These are phyloP conservation scores for Naganishia liquefaciens DNA, from an alignment of 1,284 basidiomycete genomes.

Conservation along the genomic window DNA sequence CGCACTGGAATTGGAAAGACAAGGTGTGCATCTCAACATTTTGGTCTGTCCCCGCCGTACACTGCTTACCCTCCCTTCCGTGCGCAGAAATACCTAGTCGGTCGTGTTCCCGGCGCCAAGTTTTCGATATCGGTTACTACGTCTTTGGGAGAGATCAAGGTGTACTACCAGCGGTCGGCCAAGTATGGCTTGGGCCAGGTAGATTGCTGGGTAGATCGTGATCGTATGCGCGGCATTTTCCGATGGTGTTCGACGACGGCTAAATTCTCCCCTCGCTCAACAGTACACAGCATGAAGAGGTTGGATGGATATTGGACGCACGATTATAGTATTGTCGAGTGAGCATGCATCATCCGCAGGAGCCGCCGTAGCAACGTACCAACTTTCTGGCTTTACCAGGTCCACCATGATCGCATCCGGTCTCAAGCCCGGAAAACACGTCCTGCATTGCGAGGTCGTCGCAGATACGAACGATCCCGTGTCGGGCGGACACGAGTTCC, in stretches of 20 bases:
- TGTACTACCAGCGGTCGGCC: slow-evolving; percentile 45
- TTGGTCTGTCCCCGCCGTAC: background rate
- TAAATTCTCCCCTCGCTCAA: background rate
- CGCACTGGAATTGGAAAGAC: slow-evolving; percentile 47
- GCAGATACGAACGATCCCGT: slow-evolving; percentile 42
- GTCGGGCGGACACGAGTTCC: slow-evolving; percentile 44
- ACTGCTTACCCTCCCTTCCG: background rate
- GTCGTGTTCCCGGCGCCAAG: slow-evolving; percentile 43
- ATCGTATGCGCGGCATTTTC: slow-evolving; percentile 29
- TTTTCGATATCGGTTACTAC: slow-evolving; percentile 43
- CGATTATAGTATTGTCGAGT: slow-evolving; percentile 35
- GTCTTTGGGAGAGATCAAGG: slow-evolving; percentile 40
- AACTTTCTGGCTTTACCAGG: background rate
- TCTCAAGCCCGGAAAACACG: slow-evolving; percentile 41
- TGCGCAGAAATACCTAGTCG: slow-evolving; percentile 42
- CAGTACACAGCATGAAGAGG: slow-evolving; percentile 11
- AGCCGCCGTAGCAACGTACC: background rate
- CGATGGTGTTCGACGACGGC: background rate
- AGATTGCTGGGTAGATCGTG: slow-evolving; percentile 48
- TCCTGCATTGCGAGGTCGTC: slow-evolving; percentile 44
- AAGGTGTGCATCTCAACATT: slow-evolving; percentile 34
- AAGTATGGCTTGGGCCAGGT: slow-evolving; percentile 44
- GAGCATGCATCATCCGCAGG: slow-evolving; percentile 1
- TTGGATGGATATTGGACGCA: slow-evolving; percentile 41
- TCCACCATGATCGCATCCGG: slow-evolving; percentile 39